A percentile compares a stretch with the other conserved stretches of the same genome.
These are phyloP conservation scores for Rhizopogon vesiculosus DNA, from an alignment of 768 basidiomycete species.

Conservation along the genomic window DNA sequence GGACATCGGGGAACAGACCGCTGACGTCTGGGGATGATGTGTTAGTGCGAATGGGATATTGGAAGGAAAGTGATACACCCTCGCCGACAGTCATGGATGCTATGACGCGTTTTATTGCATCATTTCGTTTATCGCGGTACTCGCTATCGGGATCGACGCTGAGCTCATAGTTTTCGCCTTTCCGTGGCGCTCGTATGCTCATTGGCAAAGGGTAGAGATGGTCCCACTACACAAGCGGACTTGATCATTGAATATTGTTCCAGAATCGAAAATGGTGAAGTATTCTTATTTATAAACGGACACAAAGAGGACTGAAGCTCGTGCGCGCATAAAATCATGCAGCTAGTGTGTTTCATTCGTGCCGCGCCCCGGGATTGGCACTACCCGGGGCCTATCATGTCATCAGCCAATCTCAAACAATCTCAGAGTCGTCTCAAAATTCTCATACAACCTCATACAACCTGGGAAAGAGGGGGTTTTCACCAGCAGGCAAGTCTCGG, in stretches of 20 bases:
- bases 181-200: conserved; percentile 53
- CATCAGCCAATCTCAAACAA: too few relatives aligned
- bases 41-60: conserved; percentile 5
- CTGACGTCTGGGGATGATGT: conserved; percentile 58
- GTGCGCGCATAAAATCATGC: too few relatives aligned
- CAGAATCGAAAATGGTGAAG: too few relatives aligned
- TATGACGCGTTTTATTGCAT: conserved; percentile 97
- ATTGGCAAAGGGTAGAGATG: conserved; percentile 16
- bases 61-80: conserved; percentile 44
- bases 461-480: too few relatives aligned
- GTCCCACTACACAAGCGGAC: not conserved
- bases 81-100: conserved; percentile 99
- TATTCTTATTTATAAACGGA: too few relatives aligned
- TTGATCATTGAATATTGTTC: not conserved
- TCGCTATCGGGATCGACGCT: conserved; percentile 96
- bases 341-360: too few relatives aligned
- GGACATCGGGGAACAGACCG: conserved; percentile 94
- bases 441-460: too few relatives aligned
- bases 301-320: too few relatives aligned
- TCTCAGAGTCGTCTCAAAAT: too few relatives aligned
- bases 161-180: conserved; percentile 97
- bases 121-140: conserved; percentile 91
- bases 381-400: too few relatives aligned
- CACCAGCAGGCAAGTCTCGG: too few relatives aligned
- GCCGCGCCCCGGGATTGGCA: too few relatives aligned